phyloP scores from a whole-genome alignment of 805 yeast species.

The Lachancea fermentati region DNA sequence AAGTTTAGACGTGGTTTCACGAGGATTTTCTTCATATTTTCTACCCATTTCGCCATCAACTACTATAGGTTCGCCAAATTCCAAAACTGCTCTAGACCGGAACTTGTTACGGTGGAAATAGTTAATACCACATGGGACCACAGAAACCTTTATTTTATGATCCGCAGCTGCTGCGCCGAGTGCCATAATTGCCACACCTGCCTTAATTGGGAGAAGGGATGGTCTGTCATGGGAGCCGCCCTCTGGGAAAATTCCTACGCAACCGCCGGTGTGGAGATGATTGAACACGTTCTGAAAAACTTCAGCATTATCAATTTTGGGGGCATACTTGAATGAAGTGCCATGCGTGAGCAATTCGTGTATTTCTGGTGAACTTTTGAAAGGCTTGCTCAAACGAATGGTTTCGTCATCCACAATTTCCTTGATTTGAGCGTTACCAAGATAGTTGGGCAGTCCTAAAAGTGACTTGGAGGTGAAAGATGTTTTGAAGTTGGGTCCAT shows the following conservation, averaged over 20 bases:
- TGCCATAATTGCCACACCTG: constrained; percentile 98
- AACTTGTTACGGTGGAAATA: constrained; percentile 93
- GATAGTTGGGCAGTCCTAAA: constrained; percentile 67
- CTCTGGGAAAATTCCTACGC: constrained; percentile 91
- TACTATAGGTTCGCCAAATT: constrained; percentile 83
- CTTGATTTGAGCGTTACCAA: constrained; percentile 70
- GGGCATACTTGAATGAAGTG: constrained; percentile 65
- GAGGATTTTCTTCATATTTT: constrained; percentile 58
- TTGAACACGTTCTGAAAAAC: constrained; percentile 80
- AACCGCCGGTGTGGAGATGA: constrained; percentile 70
- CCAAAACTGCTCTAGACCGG: constrained; percentile 88
- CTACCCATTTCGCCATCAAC: constrained; percentile 56
- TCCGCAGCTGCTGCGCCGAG: constrained; percentile 81
- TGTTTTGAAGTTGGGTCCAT: constrained; percentile 55
- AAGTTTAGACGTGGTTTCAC: constrained; percentile 68
- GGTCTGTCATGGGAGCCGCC: constrained; percentile 98
- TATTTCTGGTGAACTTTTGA: constrained; percentile 46
- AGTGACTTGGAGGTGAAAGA: constrained; percentile 61
- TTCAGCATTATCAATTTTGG: constrained; percentile 72
- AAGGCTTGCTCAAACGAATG: constrained; percentile 59
- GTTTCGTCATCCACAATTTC: constrained; percentile 69
- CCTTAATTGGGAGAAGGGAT: constrained; percentile 82
- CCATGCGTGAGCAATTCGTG: constrained; percentile 46
- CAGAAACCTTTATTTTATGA: constrained; percentile 68
- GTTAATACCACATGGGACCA: constrained; percentile 94